Evolutionary conservation across 441 rosid species (phyloP).

Genomic region (Macaranga tanarius): DNA sequence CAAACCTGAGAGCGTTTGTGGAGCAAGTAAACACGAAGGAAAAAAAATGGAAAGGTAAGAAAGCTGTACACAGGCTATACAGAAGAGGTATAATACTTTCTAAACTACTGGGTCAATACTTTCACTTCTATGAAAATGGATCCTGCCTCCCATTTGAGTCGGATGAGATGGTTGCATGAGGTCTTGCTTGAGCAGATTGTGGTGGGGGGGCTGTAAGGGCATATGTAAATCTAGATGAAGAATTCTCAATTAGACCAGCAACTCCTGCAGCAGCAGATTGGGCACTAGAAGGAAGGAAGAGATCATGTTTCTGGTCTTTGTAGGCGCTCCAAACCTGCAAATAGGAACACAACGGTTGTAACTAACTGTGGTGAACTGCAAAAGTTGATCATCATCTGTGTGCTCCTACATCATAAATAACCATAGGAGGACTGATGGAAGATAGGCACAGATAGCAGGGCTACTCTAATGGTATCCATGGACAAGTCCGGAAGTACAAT

Average conservation of each 20-base stretch:
- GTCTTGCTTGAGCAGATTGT: slow-evolving; percentile 36
- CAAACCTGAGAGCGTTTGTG: background rate
- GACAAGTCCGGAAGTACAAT: background rate
- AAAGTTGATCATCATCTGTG: background rate
- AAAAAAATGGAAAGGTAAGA: background rate
- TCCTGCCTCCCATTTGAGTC: slow-evolving; percentile 41
- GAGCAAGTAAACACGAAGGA: background rate
- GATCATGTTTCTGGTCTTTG: slow-evolving; percentile 97
- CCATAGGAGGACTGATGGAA: background rate
- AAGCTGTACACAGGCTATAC: slow-evolving; percentile 48
- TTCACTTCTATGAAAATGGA: slow-evolving; percentile 26
- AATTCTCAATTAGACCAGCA: slow-evolving; percentile 91
- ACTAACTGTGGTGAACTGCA: background rate
- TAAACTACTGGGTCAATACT: slow-evolving; percentile 13
- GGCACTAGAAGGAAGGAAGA: slow-evolving; percentile 92
- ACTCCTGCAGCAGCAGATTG: slow-evolving; percentile 95
- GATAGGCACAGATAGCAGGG: background rate
- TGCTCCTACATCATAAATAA: background rate
- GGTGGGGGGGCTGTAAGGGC: slow-evolving; percentile 85
- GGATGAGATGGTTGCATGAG: slow-evolving; percentile 29
- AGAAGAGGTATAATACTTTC: slow-evolving; percentile 15
- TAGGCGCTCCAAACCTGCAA: slow-evolving; percentile 92
- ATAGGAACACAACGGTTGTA: background rate
- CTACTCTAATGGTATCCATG: background rate
- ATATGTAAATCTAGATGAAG: slow-evolving; percentile 71